A percentile compares a stretch with the other conserved stretches of the same genome.
Evolutionary conservation across 768 basidiomycete species (phyloP).

Genomic region (Amanita muscaria): DNA sequence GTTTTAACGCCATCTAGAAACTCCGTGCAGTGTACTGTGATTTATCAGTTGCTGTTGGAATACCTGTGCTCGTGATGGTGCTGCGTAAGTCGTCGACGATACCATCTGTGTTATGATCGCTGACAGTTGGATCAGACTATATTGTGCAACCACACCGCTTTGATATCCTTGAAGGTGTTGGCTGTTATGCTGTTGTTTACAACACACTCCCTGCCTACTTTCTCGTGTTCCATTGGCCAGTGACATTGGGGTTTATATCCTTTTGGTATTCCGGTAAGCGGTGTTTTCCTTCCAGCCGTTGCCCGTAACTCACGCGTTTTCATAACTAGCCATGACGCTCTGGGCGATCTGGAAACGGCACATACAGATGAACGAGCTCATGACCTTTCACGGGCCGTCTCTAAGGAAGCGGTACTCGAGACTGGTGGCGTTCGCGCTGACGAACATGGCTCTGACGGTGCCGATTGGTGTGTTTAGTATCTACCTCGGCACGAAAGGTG

Average conservation of each 20-base stretch:
- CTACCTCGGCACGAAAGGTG: constrained; percentile 12
- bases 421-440: constrained; percentile 36
- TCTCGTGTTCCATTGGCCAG: constrained; percentile 29
- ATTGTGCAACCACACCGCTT: constrained; percentile 47
- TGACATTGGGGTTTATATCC: constrained; percentile 30
- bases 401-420: constrained; percentile 41
- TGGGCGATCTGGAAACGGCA: constrained; percentile 10
- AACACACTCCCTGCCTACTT: constrained; percentile 26
- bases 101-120: not conserved
- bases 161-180: constrained; percentile 38
- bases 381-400: constrained; percentile 16
- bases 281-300: not conserved
- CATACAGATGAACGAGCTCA: constrained; percentile 6
- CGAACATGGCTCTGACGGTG: constrained; percentile 31
- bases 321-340: constrained; percentile 10
- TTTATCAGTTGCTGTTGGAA: constrained; percentile 32
- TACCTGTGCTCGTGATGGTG: constrained; percentile 38
- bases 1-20: too few relatives aligned
- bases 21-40: constrained; percentile 35
- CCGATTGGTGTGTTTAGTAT: constrained; percentile 27
- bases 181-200: constrained; percentile 37
- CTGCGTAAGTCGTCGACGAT: constrained; percentile 28
- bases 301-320: not conserved
- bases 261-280: constrained; percentile 26
- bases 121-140: too few relatives aligned